Base-by-base conservation (phyloP, 169 alveolate species). In the Cryptosporidium tyzzeri region DNA sequence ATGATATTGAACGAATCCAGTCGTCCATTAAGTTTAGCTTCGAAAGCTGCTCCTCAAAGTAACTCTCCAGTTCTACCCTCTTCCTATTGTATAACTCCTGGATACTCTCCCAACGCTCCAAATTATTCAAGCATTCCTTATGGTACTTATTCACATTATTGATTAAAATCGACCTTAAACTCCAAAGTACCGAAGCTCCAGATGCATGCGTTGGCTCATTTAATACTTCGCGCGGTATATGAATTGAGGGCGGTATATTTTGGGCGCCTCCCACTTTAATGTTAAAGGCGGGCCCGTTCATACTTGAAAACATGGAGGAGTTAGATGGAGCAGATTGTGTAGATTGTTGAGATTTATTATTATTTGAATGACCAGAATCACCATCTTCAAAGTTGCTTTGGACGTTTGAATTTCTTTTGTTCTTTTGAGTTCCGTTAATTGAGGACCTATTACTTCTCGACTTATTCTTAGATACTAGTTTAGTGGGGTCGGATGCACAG, bases 141-240 rank as follows among this genome's bases (percentile, higher is more conserved):
- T 80, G 69, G 68, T 65, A 80, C 44, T 50, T 80, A 80, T 65
- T 80, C 37, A 80, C 75, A 80, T 80, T 80, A 45, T 80, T 59
- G 21, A 39, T 62, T 50, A 80, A 62, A 23, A 80, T 65, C 5
- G 89, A 80, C 21, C 89, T 59, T 45, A 80, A 62, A 80, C 89
- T 80, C 89, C 89, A 80, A n/a, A 80, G 68, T 44, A 80, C 89
- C 33, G 89, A 80, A 31, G 75, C 48, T n/a, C 89, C 89, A 0
- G 70, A 45, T 48, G 89, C 89, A 37, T 65, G 44, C 10, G 89
- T 80, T 41, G 89, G 89, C 26, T 80, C 89, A 37, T 23, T 62
- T 33, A 48, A 4, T 21, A 80, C 89, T 41, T 80, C 89, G 21
- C 62, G 55, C 9, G 89, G 89, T 62, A 80, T 29, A 80, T 80